Evolutionary conservation across 768 basidiomycete species (phyloP).

Genomic region (Lyophyllum decastes): DNA sequence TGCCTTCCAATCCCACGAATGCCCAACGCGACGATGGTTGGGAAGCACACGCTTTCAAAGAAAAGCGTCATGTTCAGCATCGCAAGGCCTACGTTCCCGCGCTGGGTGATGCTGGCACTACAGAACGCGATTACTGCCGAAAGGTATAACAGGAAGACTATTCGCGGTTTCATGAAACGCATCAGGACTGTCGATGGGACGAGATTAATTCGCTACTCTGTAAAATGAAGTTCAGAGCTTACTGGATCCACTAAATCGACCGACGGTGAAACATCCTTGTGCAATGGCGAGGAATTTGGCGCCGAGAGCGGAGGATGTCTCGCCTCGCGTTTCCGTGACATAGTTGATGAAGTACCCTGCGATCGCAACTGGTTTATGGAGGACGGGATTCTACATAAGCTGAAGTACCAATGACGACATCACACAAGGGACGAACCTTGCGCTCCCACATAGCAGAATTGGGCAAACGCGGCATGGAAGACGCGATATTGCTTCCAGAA

Average conservation of each 20-base stretch:
- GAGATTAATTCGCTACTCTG: neutral
- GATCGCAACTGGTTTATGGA: slow-evolving; percentile 24
- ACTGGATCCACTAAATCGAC: slow-evolving; percentile 33
- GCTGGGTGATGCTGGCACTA: slow-evolving; percentile 28
- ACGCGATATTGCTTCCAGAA: slow-evolving; percentile 30
- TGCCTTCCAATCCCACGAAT: slow-evolving; percentile 33
- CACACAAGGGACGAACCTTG: slow-evolving; percentile 22
- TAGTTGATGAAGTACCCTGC: slow-evolving; percentile 37
- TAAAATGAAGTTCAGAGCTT: slow-evolving; percentile 1
- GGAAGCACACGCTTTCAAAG: slow-evolving; percentile 38
- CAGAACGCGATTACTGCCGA: slow-evolving; percentile 28
- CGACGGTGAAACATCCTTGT: slow-evolving; percentile 33
- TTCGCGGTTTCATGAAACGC: slow-evolving; percentile 29
- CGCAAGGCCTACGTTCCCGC: slow-evolving; percentile 28
- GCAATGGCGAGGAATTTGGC: slow-evolving; percentile 33
- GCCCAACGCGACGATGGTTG: slow-evolving; percentile 34
- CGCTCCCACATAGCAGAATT: slow-evolving; percentile 33
- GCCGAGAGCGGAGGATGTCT: slow-evolving; percentile 24
- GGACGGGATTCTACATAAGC: neutral
- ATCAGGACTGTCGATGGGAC: slow-evolving; percentile 21
- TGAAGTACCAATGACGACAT: neutral
- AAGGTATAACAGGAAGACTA: slow-evolving; percentile 29
- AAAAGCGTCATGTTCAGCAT: slow-evolving; percentile 33
- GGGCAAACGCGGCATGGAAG: slow-evolving; percentile 34
- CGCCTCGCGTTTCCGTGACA: slow-evolving; percentile 26